A percentile compares a stretch with the other conserved stretches of the same genome.
phyloP scores from a whole-genome alignment of 2,329 filamentous ascomycete genomes.

The Aspergillus jensenii region DNA sequence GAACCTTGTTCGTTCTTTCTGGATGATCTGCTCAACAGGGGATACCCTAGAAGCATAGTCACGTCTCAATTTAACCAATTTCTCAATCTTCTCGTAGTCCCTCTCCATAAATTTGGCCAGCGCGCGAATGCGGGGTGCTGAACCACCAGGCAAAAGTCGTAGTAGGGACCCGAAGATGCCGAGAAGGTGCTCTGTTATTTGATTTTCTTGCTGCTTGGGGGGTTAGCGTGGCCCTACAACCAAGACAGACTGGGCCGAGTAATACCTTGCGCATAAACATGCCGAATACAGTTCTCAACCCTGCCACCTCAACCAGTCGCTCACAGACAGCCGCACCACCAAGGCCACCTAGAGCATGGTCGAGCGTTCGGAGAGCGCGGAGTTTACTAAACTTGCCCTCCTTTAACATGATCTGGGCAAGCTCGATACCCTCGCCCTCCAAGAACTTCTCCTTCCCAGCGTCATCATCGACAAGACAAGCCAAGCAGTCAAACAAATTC shows the following conservation, averaged over 20 bases:
- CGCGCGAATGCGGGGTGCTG: conserved; percentile 74
- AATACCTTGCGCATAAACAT: conserved; percentile 76
- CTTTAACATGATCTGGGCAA: conserved; percentile 86
- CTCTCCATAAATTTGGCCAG: conserved; percentile 96
- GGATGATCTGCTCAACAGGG: conserved; percentile 64
- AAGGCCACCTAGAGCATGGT: conserved; percentile 70
- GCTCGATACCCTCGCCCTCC: conserved; percentile 86
- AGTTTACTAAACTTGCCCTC: conserved; percentile 82
- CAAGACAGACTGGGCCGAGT: not conserved
- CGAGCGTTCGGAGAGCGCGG: conserved; percentile 75
- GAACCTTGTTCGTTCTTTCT: conserved; percentile 55
- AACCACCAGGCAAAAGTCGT: conserved; percentile 73
- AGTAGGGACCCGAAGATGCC: conserved; percentile 83
- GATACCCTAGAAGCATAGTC: conserved; percentile 67
- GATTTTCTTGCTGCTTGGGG: conserved; percentile 55
- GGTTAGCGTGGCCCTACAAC: not conserved
- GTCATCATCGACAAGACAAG: conserved; percentile 73
- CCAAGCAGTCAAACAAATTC: conserved; percentile 85
- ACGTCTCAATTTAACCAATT: conserved; percentile 68
- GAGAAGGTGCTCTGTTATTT: conserved; percentile 74
- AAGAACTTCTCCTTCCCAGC: conserved; percentile 78
- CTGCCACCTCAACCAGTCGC: conserved; percentile 76
- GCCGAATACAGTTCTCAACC: conserved; percentile 80
- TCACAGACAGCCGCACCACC: conserved; percentile 66
- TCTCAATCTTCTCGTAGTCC: conserved; percentile 79